These are phyloP conservation scores for Ilyonectria robusta DNA, from an alignment of 2,329 filamentous ascomycete species.

Conservation along the genomic window DNA sequence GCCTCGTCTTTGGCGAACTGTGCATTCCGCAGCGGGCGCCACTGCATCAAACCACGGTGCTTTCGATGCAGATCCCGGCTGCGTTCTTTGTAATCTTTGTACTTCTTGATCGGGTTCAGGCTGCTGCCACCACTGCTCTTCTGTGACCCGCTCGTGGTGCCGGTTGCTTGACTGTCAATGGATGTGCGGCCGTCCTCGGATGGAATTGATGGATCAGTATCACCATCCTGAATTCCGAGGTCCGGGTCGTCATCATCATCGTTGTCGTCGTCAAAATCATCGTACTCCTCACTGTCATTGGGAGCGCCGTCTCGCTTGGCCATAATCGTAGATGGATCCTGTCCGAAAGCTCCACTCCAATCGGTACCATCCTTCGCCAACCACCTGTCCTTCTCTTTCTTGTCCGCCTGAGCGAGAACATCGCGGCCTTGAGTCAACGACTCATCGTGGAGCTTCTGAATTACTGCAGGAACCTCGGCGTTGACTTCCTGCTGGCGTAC, in stretches of 20 bases:
- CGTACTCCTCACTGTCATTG: conserved; percentile 55
- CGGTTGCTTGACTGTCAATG: conserved; percentile 57
- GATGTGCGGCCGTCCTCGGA: conserved; percentile 54
- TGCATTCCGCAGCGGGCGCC: conserved; percentile 88
- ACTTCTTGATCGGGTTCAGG: conserved; percentile 69
- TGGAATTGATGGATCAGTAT: conserved; percentile 48
- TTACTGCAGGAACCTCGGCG: conserved; percentile 79
- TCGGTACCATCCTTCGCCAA: conserved; percentile 84
- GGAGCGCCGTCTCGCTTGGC: conserved; percentile 48
- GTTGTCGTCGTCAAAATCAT: conserved; percentile 55
- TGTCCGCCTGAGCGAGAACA: conserved; percentile 79
- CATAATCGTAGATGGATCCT: conserved; percentile 74
- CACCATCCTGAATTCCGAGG: conserved; percentile 73
- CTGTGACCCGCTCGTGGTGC: conserved; percentile 50
- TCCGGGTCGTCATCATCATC: conserved; percentile 60
- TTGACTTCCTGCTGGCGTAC: conserved; percentile 80
- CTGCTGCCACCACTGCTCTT: conserved; percentile 52
- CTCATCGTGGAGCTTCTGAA: conserved; percentile 84
- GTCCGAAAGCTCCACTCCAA: conserved; percentile 88
- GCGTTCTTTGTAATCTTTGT: conserved; percentile 75
- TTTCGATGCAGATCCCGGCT: conserved; percentile 86
- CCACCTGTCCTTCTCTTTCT: conserved; percentile 84
- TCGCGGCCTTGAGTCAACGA: conserved; percentile 86
- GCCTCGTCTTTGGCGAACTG: conserved; percentile 92
- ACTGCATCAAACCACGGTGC: conserved; percentile 94